Evolutionary conservation across 2,329 filamentous ascomycete genomes (phyloP), one percentile per base, ranked within the genome.

Genomic region (Oidium heveae): DNA sequence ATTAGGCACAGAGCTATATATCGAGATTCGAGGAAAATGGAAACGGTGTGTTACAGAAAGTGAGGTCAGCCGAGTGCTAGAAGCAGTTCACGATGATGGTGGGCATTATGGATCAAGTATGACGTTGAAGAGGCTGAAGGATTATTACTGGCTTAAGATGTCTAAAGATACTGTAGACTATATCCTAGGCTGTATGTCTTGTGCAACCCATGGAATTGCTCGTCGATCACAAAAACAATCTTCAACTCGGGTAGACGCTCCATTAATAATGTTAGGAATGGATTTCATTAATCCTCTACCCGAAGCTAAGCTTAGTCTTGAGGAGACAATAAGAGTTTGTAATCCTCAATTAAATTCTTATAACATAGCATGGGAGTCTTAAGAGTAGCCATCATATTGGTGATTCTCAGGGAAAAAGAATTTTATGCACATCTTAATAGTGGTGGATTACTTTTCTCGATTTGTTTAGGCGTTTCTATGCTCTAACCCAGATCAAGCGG

Each of bases 171-270:
- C n/a, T n/a, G n/a, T n/a, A n/a, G n/a, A n/a, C n/a, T n/a, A n/a
- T n/a, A n/a, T n/a, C n/a, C n/a, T 52, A 24, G 50, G 50, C 24
- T 52, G 50, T 52, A 52, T 52, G 50, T 15, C 18, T 33, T 52
- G 50, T 15, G 33, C 50, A 8, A 37, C 39, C 24, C 34, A 52
- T 16, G 33, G 50, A 16, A 41, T 18, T 15, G 50, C 50, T 28
- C 50, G 36, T 24, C 1, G 33, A 41, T 39, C 33, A 18, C 50
- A 41, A 52, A 52, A 33, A 20, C 50, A 52, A 34, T 52, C 34
- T 18, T 28, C 50, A 41, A 20, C 50, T 2, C 22, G 24, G 22
- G 36, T 52, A 24, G 50, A 52, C 41, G 34, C 33, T 24, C 33
- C 50, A 20, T 18, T 39, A 39, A 34, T 52, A 33, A 37, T 52